Evolutionary conservation across 805 yeast species (phyloP).

Genomic region (Saccharomycopsis fibuligera): DNA sequence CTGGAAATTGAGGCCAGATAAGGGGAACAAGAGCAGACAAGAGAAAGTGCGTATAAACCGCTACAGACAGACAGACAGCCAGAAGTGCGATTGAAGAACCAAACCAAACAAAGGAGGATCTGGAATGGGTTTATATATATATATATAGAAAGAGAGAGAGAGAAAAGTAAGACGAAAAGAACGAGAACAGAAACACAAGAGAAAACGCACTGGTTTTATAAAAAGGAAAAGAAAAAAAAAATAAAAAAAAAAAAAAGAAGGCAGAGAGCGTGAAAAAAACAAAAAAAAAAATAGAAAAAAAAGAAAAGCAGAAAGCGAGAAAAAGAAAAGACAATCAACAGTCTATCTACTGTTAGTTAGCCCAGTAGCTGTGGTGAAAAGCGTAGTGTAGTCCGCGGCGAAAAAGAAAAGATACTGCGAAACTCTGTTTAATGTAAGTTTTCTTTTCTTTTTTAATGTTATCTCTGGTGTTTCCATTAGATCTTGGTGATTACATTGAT

Average conservation of each 20-base stretch:
- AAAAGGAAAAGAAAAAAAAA: constrained; percentile 1
- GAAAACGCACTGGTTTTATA: neutral
- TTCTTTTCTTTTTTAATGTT: too few relatives aligned
- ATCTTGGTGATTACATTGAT: too few relatives aligned
- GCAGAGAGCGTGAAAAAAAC: neutral
- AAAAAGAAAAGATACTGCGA: too few relatives aligned
- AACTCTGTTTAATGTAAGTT: too few relatives aligned
- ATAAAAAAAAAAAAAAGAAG: neutral
- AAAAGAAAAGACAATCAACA: too few relatives aligned
- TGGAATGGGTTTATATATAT: too few relatives aligned
- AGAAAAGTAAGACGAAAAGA: neutral
- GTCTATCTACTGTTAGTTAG: neutral
- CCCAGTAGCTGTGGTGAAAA: too few relatives aligned
- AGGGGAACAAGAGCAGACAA: neutral
- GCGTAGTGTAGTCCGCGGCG: too few relatives aligned
- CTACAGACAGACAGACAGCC: neutral
- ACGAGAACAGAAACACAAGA: neutral
- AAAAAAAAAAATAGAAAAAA: neutral
- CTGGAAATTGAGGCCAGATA: neutral
- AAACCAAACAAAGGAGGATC: neutral
- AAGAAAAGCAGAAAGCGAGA: neutral
- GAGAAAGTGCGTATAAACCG: neutral
- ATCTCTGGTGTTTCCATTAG: too few relatives aligned
- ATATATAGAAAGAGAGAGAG: neutral
- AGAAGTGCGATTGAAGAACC: neutral